phyloP scores from a whole-genome alignment of 2,329 filamentous ascomycete species.

The Penicillium janthinellum region DNA sequence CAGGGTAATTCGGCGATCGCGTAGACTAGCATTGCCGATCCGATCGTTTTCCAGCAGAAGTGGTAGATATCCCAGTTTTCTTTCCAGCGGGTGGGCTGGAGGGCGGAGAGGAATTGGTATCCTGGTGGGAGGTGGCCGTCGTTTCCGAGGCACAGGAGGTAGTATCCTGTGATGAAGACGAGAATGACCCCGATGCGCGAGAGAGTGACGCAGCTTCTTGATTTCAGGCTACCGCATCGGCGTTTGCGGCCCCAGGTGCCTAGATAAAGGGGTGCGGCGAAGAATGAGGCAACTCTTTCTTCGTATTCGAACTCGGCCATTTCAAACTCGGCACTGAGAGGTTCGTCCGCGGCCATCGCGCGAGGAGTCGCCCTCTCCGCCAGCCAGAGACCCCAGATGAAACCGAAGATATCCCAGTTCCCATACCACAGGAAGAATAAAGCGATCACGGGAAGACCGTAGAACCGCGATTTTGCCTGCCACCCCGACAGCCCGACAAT shows the following conservation, averaged over 20 bases:
- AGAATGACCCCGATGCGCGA: slow-evolving; percentile 6
- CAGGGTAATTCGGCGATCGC: slow-evolving; percentile 17
- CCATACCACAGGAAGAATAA: slow-evolving; percentile 26
- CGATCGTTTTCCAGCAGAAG: slow-evolving; percentile 23
- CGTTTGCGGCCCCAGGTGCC: neutral
- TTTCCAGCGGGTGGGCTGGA: slow-evolving; percentile 22
- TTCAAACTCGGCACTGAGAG: slow-evolving; percentile 5
- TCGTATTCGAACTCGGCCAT: slow-evolving; percentile 11
- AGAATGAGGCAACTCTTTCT: neutral
- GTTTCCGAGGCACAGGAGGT: slow-evolving; percentile 26
- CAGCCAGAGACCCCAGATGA: slow-evolving; percentile 25
- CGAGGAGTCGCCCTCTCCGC: slow-evolving; percentile 14
- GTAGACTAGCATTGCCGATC: slow-evolving; percentile 20
- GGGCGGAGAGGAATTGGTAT: slow-evolving; percentile 17
- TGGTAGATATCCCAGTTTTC: slow-evolving; percentile 25
- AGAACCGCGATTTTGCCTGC: slow-evolving; percentile 16
- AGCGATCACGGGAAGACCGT: slow-evolving; percentile 12
- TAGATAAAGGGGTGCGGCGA: neutral
- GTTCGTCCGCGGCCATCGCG: neutral
- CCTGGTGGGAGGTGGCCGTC: slow-evolving; percentile 23
- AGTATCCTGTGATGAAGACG: slow-evolving; percentile 17
- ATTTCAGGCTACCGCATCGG: neutral
- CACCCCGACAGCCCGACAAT: slow-evolving; percentile 22
- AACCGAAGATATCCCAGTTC: slow-evolving; percentile 27
- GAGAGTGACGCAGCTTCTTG: neutral